Percentiles rank a stretch among this genome's conserved stretches.
phyloP scores from a whole-genome alignment of 257 asterid species.

The Voacanga thouarsii region DNA sequence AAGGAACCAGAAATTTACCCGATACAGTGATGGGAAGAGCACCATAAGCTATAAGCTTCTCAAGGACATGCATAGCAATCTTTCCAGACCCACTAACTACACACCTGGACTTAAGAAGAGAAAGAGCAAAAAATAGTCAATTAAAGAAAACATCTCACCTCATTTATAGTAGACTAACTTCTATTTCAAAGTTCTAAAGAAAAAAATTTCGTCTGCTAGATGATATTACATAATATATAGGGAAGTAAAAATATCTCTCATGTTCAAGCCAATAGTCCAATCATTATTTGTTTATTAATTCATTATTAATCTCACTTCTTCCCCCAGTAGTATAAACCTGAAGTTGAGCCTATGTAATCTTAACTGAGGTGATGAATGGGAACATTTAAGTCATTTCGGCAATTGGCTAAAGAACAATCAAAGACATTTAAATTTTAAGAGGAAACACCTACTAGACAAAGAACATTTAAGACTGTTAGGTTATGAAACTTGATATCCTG shows the following conservation, averaged over 20 bases:
- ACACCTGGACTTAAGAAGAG: conserved; percentile 59
- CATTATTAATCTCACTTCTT: neutral
- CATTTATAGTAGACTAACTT: neutral
- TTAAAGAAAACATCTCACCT: neutral
- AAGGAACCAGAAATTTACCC: conserved; percentile 40
- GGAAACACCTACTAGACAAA: too few species aligned
- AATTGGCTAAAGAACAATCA: too few species aligned
- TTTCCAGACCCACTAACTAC: conserved; percentile 98
- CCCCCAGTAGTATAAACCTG: neutral
- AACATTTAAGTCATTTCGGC: too few species aligned
- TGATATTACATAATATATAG: neutral
- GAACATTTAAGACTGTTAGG: neutral
- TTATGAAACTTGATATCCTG: neutral
- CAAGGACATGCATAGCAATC: conserved; percentile 94
- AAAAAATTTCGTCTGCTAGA: neutral
- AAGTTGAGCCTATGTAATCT: neutral
- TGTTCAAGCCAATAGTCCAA: neutral
- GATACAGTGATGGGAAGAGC: conserved; percentile 93
- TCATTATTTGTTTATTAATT: neutral
- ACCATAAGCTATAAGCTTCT: conserved; percentile 90
- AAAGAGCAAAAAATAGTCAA: conserved; percentile 6
- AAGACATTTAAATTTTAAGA: too few species aligned
- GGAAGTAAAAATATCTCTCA: neutral
- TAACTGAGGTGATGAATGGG: neutral
- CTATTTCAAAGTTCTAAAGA: neutral